Percentiles rank a stretch among this genome's conserved stretches.
Evolutionary conservation across 306 rosid species (phyloP).

Genomic region (Cicer bijugum): DNA sequence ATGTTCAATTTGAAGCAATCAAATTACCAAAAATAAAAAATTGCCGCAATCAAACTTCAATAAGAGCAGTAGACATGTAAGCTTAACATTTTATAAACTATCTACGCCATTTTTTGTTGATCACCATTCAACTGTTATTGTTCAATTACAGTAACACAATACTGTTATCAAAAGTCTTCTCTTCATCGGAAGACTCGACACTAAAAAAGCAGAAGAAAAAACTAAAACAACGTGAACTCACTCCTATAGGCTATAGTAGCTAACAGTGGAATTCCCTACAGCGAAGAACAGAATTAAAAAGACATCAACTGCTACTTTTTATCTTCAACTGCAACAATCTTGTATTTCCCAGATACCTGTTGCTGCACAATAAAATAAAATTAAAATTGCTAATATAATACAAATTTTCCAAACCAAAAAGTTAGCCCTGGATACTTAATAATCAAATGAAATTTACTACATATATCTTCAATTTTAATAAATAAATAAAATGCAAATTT

Average conservation of each 20-base stretch:
- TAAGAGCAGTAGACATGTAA: too few species aligned
- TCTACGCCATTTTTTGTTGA: neutral
- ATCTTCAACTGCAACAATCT: constrained; percentile 74
- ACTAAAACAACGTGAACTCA: constrained; percentile 10
- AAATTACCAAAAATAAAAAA: neutral
- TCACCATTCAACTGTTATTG: neutral
- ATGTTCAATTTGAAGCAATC: too few species aligned
- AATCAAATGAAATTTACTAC: neutral
- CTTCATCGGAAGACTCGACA: constrained; percentile 1
- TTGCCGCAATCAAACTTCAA: constrained; percentile 11
- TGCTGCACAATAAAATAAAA: constrained; percentile 60
- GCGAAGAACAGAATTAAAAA: neutral
- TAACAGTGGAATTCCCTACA: constrained; percentile 3
- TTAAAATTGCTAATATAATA: neutral
- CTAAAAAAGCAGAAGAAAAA: neutral
- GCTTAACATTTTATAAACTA: neutral
- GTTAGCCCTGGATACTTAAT: too few species aligned
- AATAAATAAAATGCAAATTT: neutral
- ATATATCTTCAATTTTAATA: too few species aligned
- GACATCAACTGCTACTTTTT: neutral
- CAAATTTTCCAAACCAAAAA: neutral
- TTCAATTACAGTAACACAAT: neutral
- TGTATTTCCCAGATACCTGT: constrained; percentile 84
- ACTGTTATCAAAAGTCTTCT: neutral
- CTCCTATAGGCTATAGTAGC: neutral